phyloP scores from a whole-genome alignment of 176 grass and related monocot genomes.

The Musa beccarii region DNA sequence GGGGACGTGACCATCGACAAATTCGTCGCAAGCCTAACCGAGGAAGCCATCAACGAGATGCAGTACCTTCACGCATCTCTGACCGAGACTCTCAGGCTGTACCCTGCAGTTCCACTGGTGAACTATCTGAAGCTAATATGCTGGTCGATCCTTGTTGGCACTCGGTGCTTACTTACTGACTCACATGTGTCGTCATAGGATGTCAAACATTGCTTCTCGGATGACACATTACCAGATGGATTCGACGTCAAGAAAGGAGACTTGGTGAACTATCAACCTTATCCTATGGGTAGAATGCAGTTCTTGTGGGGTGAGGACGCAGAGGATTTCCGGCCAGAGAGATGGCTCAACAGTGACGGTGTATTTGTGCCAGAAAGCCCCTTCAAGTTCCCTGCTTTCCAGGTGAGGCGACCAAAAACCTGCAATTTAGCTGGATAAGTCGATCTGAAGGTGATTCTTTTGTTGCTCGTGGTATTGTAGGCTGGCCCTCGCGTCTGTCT shows the following conservation, averaged over 20 bases:
- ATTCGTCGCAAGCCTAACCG: not conserved
- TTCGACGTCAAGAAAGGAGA: slow-evolving; percentile 12
- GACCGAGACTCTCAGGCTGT: slow-evolving; percentile 14
- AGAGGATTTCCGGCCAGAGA: not conserved
- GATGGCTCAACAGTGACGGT: slow-evolving; percentile 2
- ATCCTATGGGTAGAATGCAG: slow-evolving; percentile 12
- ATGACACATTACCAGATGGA: slow-evolving; percentile 13
- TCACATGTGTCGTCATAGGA: not conserved
- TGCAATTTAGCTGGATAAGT: too few relatives aligned
- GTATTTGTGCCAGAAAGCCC: slow-evolving; percentile 20
- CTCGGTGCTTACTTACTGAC: not conserved
- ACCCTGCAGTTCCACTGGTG: slow-evolving; percentile 20
- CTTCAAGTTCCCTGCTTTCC: slow-evolving; percentile 32
- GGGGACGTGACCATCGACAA: not conserved
- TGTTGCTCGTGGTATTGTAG: not conserved
- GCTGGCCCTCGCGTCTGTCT: slow-evolving; percentile 8
- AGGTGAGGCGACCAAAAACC: slow-evolving; percentile 1
- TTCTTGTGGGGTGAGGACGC: slow-evolving; percentile 15
- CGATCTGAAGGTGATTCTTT: not conserved
- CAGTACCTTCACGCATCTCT: slow-evolving; percentile 11
- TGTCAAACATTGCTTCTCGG: slow-evolving; percentile 11
- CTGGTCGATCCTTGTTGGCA: not conserved
- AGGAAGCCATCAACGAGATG: slow-evolving; percentile 12
- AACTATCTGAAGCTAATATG: not conserved
- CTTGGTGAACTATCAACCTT: not conserved